Evolutionary conservation across 345 rosid genomes (phyloP), one percentile per base, ranked within the genome.

Genomic region (Heritiera littoralis): DNA sequence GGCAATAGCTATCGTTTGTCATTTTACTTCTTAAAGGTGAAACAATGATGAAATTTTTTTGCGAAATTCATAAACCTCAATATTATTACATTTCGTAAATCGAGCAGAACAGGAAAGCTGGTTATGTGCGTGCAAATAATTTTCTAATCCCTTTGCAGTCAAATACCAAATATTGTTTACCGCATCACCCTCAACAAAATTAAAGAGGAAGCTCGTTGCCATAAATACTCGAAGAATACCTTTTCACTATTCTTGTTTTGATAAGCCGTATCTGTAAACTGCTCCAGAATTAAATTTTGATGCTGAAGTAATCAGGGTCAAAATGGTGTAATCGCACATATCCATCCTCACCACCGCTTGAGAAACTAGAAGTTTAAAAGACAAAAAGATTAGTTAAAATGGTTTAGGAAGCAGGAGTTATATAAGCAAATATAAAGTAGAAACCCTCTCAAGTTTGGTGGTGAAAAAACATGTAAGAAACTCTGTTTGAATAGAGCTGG

Each of bases 291-390:
- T 84, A 91, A 58, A 90, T 89, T 88, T 86, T 92, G 87, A 91
- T 89, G 84, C 88, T 87, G 88, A 94, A 96, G 83, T 90, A 96
- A 60, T 94, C 94, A 0, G 90, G 82, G 78, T 96, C 99, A 38
- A 94, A 94, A 82, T 96, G 99, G 89, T 96, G 99, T 79, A 96
- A 80, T 80, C 99, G 89, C 45, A 96, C 99, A 51, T 91, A 96
- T 9, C 99, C 97, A 54, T 96, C 98, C 87, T 96, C 99, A 32
- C 98, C 99, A 77, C 98, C 99, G 77, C 97, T 94, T 1, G 99
- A 88, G 87, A 96, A 96, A 84, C 99, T 96, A 76, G 40, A 81
- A 60, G 43, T 64, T 55, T 35, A 28, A 75, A 66, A 74, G 1
- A 75, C 28, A 74, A 38, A n/a, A 2, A 69, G 12, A 45, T 46